phyloP scores from a whole-genome alignment of 2,329 filamentous ascomycete genomes.

The Mycosphaerella sp. region DNA sequence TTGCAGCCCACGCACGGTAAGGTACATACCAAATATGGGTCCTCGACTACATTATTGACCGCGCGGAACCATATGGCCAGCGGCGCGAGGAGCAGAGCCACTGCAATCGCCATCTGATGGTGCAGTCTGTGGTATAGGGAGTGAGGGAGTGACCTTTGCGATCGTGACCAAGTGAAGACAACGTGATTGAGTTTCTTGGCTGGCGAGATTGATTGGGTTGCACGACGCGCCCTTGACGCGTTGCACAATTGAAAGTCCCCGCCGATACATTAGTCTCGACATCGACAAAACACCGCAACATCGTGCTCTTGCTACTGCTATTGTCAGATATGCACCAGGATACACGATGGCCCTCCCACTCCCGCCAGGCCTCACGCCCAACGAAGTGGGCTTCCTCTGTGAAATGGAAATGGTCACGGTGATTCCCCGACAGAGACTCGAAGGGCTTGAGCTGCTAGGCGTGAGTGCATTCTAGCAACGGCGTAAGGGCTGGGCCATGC shows the following conservation, averaged over 20 bases:
- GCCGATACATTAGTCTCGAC: not conserved
- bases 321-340: slow-evolving; percentile 12
- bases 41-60: slow-evolving; percentile 47
- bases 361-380: slow-evolving; percentile 65
- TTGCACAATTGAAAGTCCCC: not conserved
- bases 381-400: slow-evolving; percentile 88
- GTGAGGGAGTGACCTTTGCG: too few species aligned
- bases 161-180: too few species aligned
- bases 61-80: slow-evolving; percentile 29
- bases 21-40: slow-evolving; percentile 52
- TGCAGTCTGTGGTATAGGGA: not conserved
- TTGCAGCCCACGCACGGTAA: not conserved
- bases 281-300: not conserved
- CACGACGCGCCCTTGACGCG: slow-evolving; percentile 1
- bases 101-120: slow-evolving; percentile 20
- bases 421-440: slow-evolving; percentile 82
- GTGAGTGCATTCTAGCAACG: slow-evolving; percentile 53
- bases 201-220: not conserved
- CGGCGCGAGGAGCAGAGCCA: slow-evolving; percentile 20
- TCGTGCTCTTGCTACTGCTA: not conserved
- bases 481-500: slow-evolving; percentile 23
- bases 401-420: slow-evolving; percentile 97
- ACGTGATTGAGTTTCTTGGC: not conserved
- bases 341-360: slow-evolving; percentile 55
- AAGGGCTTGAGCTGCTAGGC: slow-evolving; percentile 74